These are phyloP conservation scores for Heterobasidion irregulare DNA, from an alignment of 1,284 basidiomycete genomes.

Conservation along the genomic window DNA sequence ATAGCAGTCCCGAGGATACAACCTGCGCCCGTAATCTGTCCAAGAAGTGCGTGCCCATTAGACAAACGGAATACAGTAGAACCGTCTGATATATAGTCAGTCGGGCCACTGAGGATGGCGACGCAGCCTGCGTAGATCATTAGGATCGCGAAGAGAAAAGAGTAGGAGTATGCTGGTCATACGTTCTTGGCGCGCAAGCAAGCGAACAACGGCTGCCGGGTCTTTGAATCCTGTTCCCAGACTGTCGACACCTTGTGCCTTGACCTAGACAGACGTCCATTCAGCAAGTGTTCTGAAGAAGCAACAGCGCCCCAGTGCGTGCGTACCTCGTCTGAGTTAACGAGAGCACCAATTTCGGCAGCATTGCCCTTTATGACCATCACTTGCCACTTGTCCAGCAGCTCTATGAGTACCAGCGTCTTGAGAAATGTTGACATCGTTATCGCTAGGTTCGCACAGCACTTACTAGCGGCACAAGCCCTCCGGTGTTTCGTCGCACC, in stretches of 20 bases:
- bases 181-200: slow-evolving; percentile 75
- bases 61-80: slow-evolving; percentile 52
- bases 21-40: slow-evolving; percentile 83
- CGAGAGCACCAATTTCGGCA: slow-evolving; percentile 79
- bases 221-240: slow-evolving; percentile 71
- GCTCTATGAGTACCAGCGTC: slow-evolving; percentile 29
- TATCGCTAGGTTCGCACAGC: neutral
- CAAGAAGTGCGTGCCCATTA: slow-evolving; percentile 76
- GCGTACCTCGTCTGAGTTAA: slow-evolving; percentile 63
- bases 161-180: slow-evolving; percentile 17
- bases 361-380: slow-evolving; percentile 96
- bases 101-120: slow-evolving; percentile 76
- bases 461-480: slow-evolving; percentile 41
- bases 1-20: slow-evolving; percentile 81
- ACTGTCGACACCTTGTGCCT: slow-evolving; percentile 85
- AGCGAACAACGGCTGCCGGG: slow-evolving; percentile 62
- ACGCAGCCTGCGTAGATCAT: slow-evolving; percentile 51
- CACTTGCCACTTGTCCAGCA: slow-evolving; percentile 82
- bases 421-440: too few species aligned
- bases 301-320: slow-evolving; percentile 1
- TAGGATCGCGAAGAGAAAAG: neutral
- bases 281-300: neutral
- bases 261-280: slow-evolving; percentile 37
- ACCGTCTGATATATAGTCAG: slow-evolving; percentile 88
- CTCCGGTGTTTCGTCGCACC: slow-evolving; percentile 78